These are phyloP conservation scores for Phytophthora crassamura DNA, from an alignment of 352 stramenopile genomes.

Conservation along the genomic window DNA sequence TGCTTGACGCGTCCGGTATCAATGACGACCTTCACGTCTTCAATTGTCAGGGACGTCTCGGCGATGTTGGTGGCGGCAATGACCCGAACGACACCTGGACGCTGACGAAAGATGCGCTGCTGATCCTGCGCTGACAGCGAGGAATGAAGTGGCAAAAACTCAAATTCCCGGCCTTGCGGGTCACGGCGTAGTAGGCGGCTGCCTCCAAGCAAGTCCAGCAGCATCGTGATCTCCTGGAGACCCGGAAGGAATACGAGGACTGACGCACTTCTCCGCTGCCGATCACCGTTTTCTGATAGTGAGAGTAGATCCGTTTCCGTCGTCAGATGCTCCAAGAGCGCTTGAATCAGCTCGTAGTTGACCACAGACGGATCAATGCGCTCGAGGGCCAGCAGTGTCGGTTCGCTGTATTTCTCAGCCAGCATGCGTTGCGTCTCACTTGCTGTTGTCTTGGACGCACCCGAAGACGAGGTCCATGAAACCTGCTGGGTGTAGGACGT, in stretches of 20 bases:
- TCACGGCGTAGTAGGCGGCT: conserved; percentile 61
- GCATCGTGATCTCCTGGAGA: conserved; percentile 92
- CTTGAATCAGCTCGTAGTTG: conserved; percentile 95
- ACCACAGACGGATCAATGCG: conserved; percentile 92
- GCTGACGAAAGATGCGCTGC: conserved; percentile 90
- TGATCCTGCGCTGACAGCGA: conserved; percentile 95
- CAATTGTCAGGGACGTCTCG: conserved; percentile 96
- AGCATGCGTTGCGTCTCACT: conserved; percentile 30
- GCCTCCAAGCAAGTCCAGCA: conserved; percentile 76
- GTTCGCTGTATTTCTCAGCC: conserved; percentile 82
- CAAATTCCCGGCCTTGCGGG: conserved; percentile 43
- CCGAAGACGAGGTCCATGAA: conserved; percentile 53
- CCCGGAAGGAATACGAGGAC: conserved; percentile 97
- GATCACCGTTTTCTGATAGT: conserved; percentile 9
- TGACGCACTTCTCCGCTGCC: conserved; percentile 58
- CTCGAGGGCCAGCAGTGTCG: conserved; percentile 84
- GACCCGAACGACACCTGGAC: conserved; percentile 83
- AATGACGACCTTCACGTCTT: conserved; percentile 95
- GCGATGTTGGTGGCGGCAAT: conserved; percentile 98
- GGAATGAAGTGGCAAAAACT: conserved; percentile 93
- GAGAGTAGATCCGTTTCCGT: conserved; percentile 57
- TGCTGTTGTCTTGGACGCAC: conserved; percentile 30
- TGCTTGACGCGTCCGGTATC: conserved; percentile 96
- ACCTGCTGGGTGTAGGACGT: conserved; percentile 70
- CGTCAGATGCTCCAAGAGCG: conserved; percentile 86